phyloP scores from a whole-genome alignment of 371 early-diverging fungal species.

The Rhizopus arrhizus region DNA sequence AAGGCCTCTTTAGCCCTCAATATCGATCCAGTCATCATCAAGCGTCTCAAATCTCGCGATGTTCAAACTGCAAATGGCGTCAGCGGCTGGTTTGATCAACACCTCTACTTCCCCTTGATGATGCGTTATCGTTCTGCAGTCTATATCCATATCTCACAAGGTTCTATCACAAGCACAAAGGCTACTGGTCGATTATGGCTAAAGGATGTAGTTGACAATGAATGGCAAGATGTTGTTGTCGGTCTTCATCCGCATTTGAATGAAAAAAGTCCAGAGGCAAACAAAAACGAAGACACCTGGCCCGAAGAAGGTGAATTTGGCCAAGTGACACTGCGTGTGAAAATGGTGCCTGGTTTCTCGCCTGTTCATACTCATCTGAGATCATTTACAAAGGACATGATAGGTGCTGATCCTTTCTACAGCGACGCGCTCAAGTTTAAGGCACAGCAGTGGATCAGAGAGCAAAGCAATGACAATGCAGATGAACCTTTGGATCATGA shows the following conservation, averaged over 20 bases:
- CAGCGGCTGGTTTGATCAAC: conserved; percentile 28
- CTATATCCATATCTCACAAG: conserved; percentile 40
- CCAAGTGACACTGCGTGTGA: conserved; percentile 27
- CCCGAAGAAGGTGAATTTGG: conserved; percentile 28
- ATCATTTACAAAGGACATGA: conserved; percentile 37
- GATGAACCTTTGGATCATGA: conserved; percentile 15
- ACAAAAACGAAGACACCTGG: conserved; percentile 45
- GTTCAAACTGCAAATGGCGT: neutral
- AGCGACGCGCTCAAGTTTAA: conserved; percentile 29
- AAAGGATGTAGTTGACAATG: conserved; percentile 31
- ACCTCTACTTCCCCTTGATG: conserved; percentile 38
- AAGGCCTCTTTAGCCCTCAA: conserved; percentile 37
- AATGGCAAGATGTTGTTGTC: conserved; percentile 35
- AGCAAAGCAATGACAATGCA: conserved; percentile 17
- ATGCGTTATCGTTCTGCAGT: conserved; percentile 48
- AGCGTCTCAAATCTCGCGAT: conserved; percentile 33
- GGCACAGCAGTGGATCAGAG: conserved; percentile 39
- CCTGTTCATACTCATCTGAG: conserved; percentile 42
- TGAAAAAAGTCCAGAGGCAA: conserved; percentile 21
- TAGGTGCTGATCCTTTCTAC: conserved; percentile 46
- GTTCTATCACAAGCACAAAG: conserved; percentile 23
- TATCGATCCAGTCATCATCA: conserved; percentile 36
- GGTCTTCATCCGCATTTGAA: conserved; percentile 26
- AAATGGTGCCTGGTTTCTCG: conserved; percentile 44
- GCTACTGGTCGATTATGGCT: conserved; percentile 46